These are phyloP conservation scores for Ceratocystis cubensis DNA, from an alignment of 2,329 filamentous ascomycete genomes.

Conservation along the genomic window DNA sequence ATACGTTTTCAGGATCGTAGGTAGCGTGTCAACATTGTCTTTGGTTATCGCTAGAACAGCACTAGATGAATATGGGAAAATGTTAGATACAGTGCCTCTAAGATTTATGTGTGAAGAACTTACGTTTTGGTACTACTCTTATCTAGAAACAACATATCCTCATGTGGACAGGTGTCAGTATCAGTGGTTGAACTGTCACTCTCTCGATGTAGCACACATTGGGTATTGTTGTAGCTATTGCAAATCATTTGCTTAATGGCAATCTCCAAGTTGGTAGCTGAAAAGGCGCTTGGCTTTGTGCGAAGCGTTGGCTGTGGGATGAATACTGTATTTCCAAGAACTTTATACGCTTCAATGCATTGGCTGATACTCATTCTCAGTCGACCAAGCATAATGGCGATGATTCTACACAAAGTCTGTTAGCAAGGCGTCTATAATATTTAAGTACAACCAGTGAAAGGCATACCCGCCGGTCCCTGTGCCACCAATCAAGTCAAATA, in stretches of 20 bases:
- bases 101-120: background rate
- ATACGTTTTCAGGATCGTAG: background rate
- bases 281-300: background rate
- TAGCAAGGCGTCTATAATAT: no score
- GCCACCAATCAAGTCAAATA: conserved; percentile 27
- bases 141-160: background rate
- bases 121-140: background rate
- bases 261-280: background rate
- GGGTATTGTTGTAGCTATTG: no score
- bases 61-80: background rate
- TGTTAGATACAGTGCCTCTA: background rate
- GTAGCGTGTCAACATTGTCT: conserved; percentile 5
- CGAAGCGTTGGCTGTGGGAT: accelerated
- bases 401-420: background rate
- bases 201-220: no score
- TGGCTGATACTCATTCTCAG: background rate
- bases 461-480: conserved; percentile 26
- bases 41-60: background rate
- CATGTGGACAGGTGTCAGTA: background rate
- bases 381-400: background rate
- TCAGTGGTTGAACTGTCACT: background rate
- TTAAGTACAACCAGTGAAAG: background rate
- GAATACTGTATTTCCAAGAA: background rate
- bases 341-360: background rate
- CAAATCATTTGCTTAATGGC: background rate